phyloP scores from a whole-genome alignment of 495 filamentous ascomycete species.

The Aspergillus cristatus region DNA sequence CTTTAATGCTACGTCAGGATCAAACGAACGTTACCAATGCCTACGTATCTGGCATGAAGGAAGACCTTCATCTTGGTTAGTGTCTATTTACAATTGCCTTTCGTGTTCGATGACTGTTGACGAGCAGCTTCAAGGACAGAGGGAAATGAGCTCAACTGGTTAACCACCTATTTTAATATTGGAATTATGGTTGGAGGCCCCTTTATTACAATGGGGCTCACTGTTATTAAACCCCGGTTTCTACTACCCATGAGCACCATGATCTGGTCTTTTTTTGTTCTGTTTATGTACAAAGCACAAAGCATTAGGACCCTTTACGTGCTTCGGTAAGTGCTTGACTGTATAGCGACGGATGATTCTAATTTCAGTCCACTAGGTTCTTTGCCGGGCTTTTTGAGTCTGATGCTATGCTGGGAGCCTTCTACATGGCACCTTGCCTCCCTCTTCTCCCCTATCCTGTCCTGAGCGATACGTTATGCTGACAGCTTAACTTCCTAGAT shows the following conservation, averaged over 20 bases:
- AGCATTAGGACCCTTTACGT: background rate
- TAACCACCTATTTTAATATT: slow-evolving; percentile 39
- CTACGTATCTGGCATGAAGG: slow-evolving; percentile 28
- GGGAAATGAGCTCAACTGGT: slow-evolving; percentile 27
- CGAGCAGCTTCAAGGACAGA: too few relatives aligned
- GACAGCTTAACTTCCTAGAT: too few relatives aligned
- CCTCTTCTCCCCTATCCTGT: background rate
- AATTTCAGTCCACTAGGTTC: background rate
- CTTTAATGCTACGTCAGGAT: slow-evolving; percentile 2
- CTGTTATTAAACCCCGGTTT: slow-evolving; percentile 33
- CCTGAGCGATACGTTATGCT: background rate
- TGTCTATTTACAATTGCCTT: too few relatives aligned
- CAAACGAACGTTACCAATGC: slow-evolving; percentile 19
- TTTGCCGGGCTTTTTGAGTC: slow-evolving; percentile 5
- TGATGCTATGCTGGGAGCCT: slow-evolving; percentile 1
- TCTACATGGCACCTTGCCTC: background rate
- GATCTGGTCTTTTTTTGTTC: slow-evolving; percentile 2
- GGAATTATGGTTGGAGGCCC: slow-evolving; percentile 45
- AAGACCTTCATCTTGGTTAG: slow-evolving; percentile 16
- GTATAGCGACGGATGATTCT: too few relatives aligned
- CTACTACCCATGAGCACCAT: slow-evolving; percentile 28
- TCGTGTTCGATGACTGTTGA: too few relatives aligned
- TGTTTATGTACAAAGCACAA: slow-evolving; percentile 1
- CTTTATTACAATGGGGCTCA: slow-evolving; percentile 40
- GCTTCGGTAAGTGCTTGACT: background rate